Evolutionary conservation across 2,329 filamentous ascomycete species (phyloP).

Genomic region (Davidsoniella australis): DNA sequence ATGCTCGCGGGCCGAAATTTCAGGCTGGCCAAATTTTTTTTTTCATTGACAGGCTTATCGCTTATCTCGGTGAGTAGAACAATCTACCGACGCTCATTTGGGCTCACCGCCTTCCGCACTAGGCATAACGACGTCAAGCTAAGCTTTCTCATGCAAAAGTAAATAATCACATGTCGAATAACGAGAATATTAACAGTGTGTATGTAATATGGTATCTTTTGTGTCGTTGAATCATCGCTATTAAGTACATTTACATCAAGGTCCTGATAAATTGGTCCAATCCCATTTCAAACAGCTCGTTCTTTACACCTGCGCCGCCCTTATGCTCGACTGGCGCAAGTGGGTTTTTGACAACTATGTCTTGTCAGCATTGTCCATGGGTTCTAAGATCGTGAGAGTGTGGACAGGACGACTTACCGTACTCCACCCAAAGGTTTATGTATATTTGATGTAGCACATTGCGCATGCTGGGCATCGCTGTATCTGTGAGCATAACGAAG

Average conservation of each 20-base stretch:
- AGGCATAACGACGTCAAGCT: not conserved
- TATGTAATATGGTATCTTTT: not conserved
- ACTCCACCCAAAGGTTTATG: constrained; percentile 95
- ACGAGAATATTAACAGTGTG: not conserved
- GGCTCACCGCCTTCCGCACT: not conserved
- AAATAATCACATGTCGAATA: not conserved
- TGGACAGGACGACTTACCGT: constrained; percentile 36
- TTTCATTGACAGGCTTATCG: constrained; percentile 7
- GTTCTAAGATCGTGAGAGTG: not conserved
- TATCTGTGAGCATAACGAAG: constrained; percentile 92
- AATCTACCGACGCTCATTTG: constrained; percentile 1
- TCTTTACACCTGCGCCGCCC: constrained; percentile 50
- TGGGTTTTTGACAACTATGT: constrained; percentile 51
- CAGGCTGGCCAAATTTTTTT: constrained; percentile 9
- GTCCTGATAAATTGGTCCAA: constrained; percentile 63
- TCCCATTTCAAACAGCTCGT: constrained; percentile 53
- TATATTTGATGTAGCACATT: constrained; percentile 96
- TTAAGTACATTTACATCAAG: constrained; percentile 30
- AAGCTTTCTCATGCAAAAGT: not conserved
- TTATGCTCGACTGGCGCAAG: constrained; percentile 52
- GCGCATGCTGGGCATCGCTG: constrained; percentile 72
- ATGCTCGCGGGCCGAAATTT: constrained; percentile 10
- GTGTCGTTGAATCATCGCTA: constrained; percentile 4
- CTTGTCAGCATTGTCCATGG: not conserved
- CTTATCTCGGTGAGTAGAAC: constrained; percentile 5